Evolutionary conservation across 176 grass and related monocot species (phyloP).

Genomic region (Oryza meyeriana): DNA sequence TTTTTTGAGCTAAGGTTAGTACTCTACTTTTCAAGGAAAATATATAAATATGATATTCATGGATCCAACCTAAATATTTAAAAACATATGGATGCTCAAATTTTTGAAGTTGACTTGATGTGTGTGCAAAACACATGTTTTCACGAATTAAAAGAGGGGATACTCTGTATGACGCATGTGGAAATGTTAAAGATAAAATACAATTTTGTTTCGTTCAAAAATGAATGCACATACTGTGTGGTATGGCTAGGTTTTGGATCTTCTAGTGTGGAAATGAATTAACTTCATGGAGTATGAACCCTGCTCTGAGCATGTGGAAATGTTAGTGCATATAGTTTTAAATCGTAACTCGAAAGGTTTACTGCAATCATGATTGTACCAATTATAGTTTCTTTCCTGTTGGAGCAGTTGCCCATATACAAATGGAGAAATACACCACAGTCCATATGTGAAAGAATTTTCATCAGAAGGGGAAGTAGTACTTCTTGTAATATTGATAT

Average conservation of each 20-base stretch:
- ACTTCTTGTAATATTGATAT: conserved; percentile 4
- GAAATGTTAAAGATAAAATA: not conserved
- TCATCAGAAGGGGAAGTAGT: not conserved
- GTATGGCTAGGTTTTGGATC: not conserved
- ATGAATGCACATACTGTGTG: not conserved
- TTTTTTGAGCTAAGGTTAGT: not conserved
- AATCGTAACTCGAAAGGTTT: not conserved
- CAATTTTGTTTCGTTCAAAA: not conserved
- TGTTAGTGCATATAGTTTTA: not conserved
- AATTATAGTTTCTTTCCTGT: not conserved
- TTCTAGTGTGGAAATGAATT: not conserved
- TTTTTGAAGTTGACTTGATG: no score
- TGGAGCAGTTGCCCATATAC: not conserved
- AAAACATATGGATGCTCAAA: not conserved
- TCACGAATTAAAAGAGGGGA: no score
- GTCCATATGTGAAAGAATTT: not conserved
- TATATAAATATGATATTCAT: no score
- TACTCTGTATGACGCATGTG: not conserved
- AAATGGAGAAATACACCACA: not conserved
- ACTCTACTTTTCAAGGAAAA: not conserved
- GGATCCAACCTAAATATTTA: not conserved
- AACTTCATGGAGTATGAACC: not conserved
- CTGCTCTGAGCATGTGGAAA: not conserved
- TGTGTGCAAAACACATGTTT: no score
- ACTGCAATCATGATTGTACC: not conserved